phyloP scores from a whole-genome alignment of 225 moss, liverwort and hornwort species.

The Straminergon stramineum region DNA sequence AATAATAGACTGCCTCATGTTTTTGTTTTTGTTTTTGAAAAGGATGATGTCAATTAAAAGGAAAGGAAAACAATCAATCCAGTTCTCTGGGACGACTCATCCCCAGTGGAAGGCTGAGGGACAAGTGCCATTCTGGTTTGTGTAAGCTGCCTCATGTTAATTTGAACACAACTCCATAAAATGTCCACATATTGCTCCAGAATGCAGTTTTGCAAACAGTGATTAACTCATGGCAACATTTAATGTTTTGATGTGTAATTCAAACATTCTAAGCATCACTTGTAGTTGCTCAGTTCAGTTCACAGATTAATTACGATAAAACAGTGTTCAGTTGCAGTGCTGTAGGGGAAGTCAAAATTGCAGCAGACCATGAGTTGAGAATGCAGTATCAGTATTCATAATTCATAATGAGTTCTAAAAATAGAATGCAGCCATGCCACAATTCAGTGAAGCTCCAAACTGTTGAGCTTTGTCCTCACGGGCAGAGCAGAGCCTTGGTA shows the following conservation, averaged over 20 bases:
- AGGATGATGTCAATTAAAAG: too few species aligned
- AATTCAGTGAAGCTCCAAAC: neutral
- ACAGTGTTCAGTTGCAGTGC: neutral
- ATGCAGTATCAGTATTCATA: neutral
- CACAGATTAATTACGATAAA: too few species aligned
- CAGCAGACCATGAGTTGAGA: neutral
- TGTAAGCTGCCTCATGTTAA: too few species aligned
- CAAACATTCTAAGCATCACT: neutral
- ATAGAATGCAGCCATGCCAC: neutral
- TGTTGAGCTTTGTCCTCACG: neutral
- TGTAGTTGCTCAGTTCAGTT: neutral
- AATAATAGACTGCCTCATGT: neutral
- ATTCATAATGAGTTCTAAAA: neutral
- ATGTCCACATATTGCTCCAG: neutral
- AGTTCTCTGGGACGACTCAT: too few species aligned
- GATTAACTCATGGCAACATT: neutral
- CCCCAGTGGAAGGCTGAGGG: too few species aligned
- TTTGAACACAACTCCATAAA: neutral
- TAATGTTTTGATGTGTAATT: too few species aligned
- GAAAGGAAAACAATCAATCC: too few species aligned
- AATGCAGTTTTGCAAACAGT: neutral
- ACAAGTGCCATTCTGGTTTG: too few species aligned
- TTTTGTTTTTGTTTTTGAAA: too few species aligned
- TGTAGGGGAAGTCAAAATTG: neutral
- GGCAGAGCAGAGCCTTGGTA: neutral